Percentiles rank a stretch among this genome's conserved stretches.
Conservation (phyloP, 257 asterid genomes). For the Primulina huaijiensis region DNA sequence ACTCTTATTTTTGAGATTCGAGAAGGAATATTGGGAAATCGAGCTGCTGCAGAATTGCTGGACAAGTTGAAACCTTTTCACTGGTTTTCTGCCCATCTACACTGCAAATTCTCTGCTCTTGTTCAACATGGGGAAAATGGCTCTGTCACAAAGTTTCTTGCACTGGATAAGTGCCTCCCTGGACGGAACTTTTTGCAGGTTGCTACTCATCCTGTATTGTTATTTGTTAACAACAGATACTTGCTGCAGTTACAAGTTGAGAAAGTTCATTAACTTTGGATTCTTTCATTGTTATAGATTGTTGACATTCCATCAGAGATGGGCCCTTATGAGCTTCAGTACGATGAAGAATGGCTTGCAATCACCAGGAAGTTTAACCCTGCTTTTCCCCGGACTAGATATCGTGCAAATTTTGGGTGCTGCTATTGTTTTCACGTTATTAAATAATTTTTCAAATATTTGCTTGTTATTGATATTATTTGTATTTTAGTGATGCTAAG, state of each 20-base stretch:
- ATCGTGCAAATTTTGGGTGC: conserved; percentile 55
- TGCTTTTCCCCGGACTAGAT: conserved; percentile 58
- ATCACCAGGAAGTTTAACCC: conserved; percentile 73
- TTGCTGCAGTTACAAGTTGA: conserved; percentile 15
- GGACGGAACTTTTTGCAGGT: conserved; percentile 77
- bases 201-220: conserved; percentile 20
- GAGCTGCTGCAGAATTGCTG: conserved; percentile 81
- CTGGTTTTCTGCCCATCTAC: conserved; percentile 97
- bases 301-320: conserved; percentile 71
- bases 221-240: conserved; percentile 8
- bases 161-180: conserved; percentile 59
- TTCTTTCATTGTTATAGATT: conserved; percentile 42
- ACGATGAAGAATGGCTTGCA: conserved; percentile 98
- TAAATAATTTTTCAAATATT: conserved; percentile 10
- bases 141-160: conserved; percentile 50
- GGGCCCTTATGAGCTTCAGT: conserved; percentile 78
- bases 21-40: conserved; percentile 80
- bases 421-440: conserved; percentile 18
- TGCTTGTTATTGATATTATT: conserved; percentile 20
- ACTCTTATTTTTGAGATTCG: conserved; percentile 44
- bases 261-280: conserved; percentile 24
- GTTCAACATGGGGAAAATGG: conserved; percentile 79
- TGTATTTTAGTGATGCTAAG: conserved; percentile 51
- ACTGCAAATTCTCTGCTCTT: conserved; percentile 93
- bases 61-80: conserved; percentile 69